Conservation (phyloP, 2,329 filamentous ascomycete species). For the Neonectria punicea region DNA sequence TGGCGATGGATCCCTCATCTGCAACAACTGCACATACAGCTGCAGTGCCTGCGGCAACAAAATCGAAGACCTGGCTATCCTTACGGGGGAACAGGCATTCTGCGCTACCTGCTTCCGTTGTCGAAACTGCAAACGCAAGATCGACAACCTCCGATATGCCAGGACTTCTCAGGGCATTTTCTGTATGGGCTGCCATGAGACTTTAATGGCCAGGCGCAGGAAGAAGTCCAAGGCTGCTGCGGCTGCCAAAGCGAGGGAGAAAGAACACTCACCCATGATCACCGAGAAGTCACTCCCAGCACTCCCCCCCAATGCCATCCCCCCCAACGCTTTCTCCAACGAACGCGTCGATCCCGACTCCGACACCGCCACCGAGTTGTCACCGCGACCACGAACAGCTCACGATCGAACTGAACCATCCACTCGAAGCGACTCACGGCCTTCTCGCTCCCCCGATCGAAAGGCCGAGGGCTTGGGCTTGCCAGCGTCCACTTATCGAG, state of each 20-base stretch:
- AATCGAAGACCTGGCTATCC: slow-evolving; percentile 96
- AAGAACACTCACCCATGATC: slow-evolving; percentile 73
- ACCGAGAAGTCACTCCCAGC: slow-evolving; percentile 94
- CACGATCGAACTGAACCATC: slow-evolving; percentile 65
- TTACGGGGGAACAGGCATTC: slow-evolving; percentile 97
- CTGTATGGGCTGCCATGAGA: slow-evolving; percentile 99
- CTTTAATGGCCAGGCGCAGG: slow-evolving; percentile 88
- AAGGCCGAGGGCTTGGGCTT: slow-evolving; percentile 72
- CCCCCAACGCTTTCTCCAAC: slow-evolving; percentile 70
- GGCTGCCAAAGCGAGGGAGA: slow-evolving; percentile 68
- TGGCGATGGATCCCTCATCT: slow-evolving; percentile 97
- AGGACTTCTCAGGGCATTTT: slow-evolving; percentile 98
- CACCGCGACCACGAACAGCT: slow-evolving; percentile 67
- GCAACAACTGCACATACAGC: slow-evolving; percentile 99
- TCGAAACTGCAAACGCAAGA: slow-evolving; percentile 98
- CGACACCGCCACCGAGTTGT: slow-evolving; percentile 76
- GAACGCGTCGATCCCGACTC: slow-evolving; percentile 69
- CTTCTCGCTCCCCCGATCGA: slow-evolving; percentile 66
- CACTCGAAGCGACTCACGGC: slow-evolving; percentile 64
- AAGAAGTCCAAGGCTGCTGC: slow-evolving; percentile 82
- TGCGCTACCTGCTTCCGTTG: slow-evolving; percentile 98
- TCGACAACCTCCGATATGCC: slow-evolving; percentile 97
- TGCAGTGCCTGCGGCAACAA: slow-evolving; percentile 97
- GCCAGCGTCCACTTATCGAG: slow-evolving; percentile 80
- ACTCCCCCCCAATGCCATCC: slow-evolving; percentile 79